phyloP scores from a whole-genome alignment of 129 eudicot genomes.

The Chrysanthemum makinoi region DNA sequence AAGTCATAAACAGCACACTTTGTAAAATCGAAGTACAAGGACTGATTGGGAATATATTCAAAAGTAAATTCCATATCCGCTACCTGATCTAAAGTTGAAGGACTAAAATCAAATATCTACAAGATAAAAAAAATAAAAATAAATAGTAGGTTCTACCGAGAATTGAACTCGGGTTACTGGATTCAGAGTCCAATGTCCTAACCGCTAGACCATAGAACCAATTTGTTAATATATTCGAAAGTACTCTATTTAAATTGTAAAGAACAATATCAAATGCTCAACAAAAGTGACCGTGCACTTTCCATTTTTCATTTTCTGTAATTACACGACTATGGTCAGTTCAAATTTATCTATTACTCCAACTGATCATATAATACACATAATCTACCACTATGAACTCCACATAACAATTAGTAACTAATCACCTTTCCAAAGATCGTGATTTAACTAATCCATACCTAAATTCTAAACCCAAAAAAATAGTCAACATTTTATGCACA shows the following conservation, averaged over 20 bases:
- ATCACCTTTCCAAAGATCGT: constrained; percentile 21
- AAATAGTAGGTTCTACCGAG: constrained; percentile 40
- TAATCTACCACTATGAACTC: not conserved
- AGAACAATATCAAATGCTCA: no score
- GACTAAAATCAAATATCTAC: not conserved
- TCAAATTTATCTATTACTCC: no score
- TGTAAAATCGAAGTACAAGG: no score
- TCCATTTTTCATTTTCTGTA: no score
- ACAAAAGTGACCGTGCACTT: no score
- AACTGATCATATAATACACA: not conserved
- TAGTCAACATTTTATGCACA: constrained; percentile 9
- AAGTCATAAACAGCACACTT: no score
- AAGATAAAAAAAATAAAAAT: not conserved
- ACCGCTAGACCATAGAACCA: constrained; percentile 60
- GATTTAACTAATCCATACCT: constrained; percentile 29
- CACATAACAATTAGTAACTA: not conserved
- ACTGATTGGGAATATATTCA: no score
- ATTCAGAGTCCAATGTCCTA: constrained; percentile 75
- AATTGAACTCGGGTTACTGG: constrained; percentile 75
- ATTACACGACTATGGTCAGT: not conserved
- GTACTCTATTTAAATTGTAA: not conserved
- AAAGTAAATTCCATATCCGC: not conserved
- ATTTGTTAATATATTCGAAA: not conserved
- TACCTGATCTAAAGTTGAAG: constrained; percentile 1
- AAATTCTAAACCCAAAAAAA: constrained; percentile 24